Evolutionary conservation across 768 basidiomycete species (phyloP).

Genomic region (Mycena pura): DNA sequence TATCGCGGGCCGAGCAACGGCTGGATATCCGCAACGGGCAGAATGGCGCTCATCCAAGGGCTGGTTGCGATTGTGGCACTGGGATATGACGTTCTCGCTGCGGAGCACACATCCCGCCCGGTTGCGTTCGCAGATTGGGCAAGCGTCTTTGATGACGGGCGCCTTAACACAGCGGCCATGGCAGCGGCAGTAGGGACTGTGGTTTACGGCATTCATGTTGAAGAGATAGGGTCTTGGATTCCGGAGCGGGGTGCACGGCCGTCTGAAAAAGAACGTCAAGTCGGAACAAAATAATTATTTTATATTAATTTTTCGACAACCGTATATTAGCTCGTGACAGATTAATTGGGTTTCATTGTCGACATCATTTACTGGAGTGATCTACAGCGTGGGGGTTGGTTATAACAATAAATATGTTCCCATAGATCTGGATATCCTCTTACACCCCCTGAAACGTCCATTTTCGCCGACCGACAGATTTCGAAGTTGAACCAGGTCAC

Average conservation of each 20-base stretch:
- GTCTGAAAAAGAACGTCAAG: not conserved
- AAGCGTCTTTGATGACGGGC: slow-evolving; percentile 6
- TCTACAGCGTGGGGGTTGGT: too few species aligned
- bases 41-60: slow-evolving; percentile 14
- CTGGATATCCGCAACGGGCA: slow-evolving; percentile 13
- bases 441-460: too few species aligned
- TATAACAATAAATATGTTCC: too few species aligned
- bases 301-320: not conserved
- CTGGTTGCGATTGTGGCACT: not conserved
- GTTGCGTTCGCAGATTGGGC: not conserved
- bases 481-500: too few species aligned
- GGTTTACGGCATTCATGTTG: slow-evolving; percentile 23
- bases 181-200: slow-evolving; percentile 16
- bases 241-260: not conserved
- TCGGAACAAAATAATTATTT: slow-evolving; percentile 4
- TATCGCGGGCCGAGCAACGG: slow-evolving; percentile 17
- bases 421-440: too few species aligned
- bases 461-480: too few species aligned
- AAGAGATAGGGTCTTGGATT: slow-evolving; percentile 24
- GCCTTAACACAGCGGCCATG: not conserved
- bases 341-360: too few species aligned
- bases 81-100: slow-evolving; percentile 2
- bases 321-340: too few species aligned
- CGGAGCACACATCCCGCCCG: not conserved
- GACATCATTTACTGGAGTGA: too few species aligned